phyloP scores from a whole-genome alignment of 192 early-diverging fungal species.

The Pilobolus umbonatus region DNA sequence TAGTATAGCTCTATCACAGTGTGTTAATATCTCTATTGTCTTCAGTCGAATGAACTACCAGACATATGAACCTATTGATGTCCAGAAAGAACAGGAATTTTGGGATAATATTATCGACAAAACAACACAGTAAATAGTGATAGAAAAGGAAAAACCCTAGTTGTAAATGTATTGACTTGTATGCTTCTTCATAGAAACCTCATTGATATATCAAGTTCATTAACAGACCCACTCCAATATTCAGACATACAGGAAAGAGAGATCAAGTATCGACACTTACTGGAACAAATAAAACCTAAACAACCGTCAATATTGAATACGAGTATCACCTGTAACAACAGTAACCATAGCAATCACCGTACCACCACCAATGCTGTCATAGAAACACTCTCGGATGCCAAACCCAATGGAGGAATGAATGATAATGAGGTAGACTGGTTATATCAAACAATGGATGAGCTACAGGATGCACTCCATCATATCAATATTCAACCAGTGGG shows the following conservation, averaged over 20 bases:
- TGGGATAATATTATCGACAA: conserved; percentile 21
- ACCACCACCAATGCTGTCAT: not conserved
- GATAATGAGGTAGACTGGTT: conserved; percentile 22
- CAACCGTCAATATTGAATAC: not conserved
- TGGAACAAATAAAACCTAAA: not conserved
- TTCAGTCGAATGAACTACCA: conserved; percentile 16
- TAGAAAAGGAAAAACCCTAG: not conserved
- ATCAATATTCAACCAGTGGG: conserved; percentile 32
- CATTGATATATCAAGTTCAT: conserved; percentile 27
- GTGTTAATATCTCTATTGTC: not conserved
- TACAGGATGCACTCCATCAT: conserved; percentile 27
- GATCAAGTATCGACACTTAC: conserved; percentile 6
- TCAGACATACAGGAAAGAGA: conserved; percentile 22
- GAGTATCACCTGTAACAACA: not conserved
- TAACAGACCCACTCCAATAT: conserved; percentile 21
- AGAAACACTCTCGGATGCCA: not conserved
- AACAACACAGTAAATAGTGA: conserved; percentile 20
- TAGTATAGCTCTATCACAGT: not conserved
- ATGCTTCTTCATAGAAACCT: conserved; percentile 7
- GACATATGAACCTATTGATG: conserved; percentile 4
- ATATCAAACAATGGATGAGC: conserved; percentile 28
- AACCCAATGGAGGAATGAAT: conserved; percentile 17
- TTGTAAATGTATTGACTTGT: not conserved
- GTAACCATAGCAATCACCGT: not conserved
- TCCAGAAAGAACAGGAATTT: conserved; percentile 27